Evolutionary conservation across 768 basidiomycete genomes (phyloP).

Genomic region (Trichaptum fuscoviolaceum): DNA sequence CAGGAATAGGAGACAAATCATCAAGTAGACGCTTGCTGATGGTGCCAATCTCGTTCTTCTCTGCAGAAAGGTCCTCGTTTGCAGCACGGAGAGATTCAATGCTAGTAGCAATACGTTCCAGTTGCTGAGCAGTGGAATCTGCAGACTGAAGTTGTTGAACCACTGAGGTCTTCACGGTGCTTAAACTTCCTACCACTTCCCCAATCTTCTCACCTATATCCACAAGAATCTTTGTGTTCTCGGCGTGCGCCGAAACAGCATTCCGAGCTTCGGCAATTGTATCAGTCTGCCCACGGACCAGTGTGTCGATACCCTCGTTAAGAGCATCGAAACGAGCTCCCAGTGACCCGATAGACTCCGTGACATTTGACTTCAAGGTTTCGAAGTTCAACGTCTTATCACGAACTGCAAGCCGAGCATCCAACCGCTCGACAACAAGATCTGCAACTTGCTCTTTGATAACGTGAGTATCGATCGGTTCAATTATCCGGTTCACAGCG

Average conservation of each 20-base stretch:
- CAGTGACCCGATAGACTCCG: constrained; percentile 43
- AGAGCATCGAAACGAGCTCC: constrained; percentile 30
- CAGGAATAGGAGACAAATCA: constrained; percentile 55
- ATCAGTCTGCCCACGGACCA: constrained; percentile 41
- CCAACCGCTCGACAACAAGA: constrained; percentile 79
- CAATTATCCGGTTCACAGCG: constrained; percentile 68
- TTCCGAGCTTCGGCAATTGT: constrained; percentile 32
- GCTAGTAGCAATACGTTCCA: constrained; percentile 18
- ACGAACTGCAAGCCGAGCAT: constrained; percentile 72
- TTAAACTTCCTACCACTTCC: constrained; percentile 40
- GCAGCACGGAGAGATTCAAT: constrained; percentile 46
- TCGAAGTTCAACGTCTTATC: constrained; percentile 69
- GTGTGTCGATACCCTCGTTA: constrained; percentile 32
- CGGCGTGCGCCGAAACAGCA: constrained; percentile 34
- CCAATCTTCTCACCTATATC: constrained; percentile 44
- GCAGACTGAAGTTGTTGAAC: constrained; percentile 12
- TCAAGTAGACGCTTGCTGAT: constrained; percentile 49
- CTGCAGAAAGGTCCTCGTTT: constrained; percentile 44
- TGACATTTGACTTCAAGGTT: constrained; percentile 46
- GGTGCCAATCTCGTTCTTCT: constrained; percentile 43
- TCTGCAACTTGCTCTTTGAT: constrained; percentile 89
- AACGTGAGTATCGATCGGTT: constrained; percentile 76
- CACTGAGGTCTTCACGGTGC: constrained; percentile 22
- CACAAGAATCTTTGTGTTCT: constrained; percentile 36
- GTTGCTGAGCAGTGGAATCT: constrained; percentile 20